Evolutionary conservation across 805 yeast genomes (phyloP).

Genomic region (Metschnikowia koreensis): DNA sequence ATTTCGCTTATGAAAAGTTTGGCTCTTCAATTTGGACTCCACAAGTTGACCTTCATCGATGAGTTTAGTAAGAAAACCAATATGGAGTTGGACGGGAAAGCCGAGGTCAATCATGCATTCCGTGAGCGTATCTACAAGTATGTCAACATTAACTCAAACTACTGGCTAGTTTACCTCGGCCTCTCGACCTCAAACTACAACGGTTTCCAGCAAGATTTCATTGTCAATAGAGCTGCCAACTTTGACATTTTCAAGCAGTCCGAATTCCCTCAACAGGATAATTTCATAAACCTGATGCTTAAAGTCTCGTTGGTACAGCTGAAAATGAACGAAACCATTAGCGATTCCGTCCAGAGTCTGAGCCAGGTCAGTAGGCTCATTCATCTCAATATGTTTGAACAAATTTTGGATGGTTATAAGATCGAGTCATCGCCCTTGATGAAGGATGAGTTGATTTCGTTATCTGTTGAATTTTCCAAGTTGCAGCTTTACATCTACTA

Average conservation of each 20-base stretch:
- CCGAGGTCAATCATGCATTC: slow-evolving; percentile 32
- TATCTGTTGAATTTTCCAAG: slow-evolving; percentile 37
- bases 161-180: slow-evolving; percentile 42
- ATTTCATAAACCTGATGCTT: slow-evolving; percentile 25
- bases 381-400: slow-evolving; percentile 43
- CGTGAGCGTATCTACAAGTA: slow-evolving; percentile 44
- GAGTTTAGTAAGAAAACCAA: slow-evolving; percentile 39
- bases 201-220: slow-evolving; percentile 34
- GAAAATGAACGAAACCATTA: slow-evolving; percentile 40
- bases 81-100: slow-evolving; percentile 23
- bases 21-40: slow-evolving; percentile 43
- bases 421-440: slow-evolving; percentile 19
- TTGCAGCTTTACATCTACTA: slow-evolving; percentile 39
- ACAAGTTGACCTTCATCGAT: slow-evolving; percentile 38
- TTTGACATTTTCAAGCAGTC: slow-evolving; percentile 22
- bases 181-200: slow-evolving; percentile 28
- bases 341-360: slow-evolving; percentile 27
- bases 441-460: slow-evolving; percentile 23
- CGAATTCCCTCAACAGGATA: slow-evolving; percentile 17
- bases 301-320: slow-evolving; percentile 37
- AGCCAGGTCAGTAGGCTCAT: slow-evolving; percentile 32
- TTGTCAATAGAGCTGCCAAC: slow-evolving; percentile 33
- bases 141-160: slow-evolving; percentile 41
- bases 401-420: slow-evolving; percentile 32
- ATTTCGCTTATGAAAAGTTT: slow-evolving; percentile 39